Evolutionary conservation across 345 rosid species (phyloP).

Genomic region (Camelina laxa): DNA sequence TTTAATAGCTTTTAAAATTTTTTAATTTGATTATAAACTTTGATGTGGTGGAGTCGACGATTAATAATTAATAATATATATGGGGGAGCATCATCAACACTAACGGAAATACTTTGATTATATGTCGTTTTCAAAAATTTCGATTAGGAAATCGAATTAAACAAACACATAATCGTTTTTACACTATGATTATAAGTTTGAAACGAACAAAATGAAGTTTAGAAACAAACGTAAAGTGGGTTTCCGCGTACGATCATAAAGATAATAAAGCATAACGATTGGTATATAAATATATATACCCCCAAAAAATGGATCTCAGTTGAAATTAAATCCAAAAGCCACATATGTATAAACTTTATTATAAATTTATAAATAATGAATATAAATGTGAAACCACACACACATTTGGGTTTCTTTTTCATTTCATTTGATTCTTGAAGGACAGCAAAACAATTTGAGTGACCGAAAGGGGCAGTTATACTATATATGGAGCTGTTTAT

Average conservation of each 20-base stretch:
- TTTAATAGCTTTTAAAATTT: not conserved
- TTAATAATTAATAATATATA: slow-evolving; percentile 22
- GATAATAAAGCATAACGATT: slow-evolving; percentile 29
- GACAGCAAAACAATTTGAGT: not conserved
- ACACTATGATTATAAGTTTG: slow-evolving; percentile 31
- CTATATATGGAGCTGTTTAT: slow-evolving; percentile 2
- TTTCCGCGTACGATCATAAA: slow-evolving; percentile 33
- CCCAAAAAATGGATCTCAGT: not conserved
- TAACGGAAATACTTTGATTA: slow-evolving; percentile 28
- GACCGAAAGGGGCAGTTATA: slow-evolving; percentile 32
- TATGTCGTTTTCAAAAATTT: slow-evolving; percentile 15
- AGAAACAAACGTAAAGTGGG: slow-evolving; percentile 20
- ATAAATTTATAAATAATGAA: not conserved
- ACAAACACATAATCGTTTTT: slow-evolving; percentile 29
- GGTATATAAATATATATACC: not conserved
- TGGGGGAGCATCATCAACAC: slow-evolving; percentile 52
- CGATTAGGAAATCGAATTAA: slow-evolving; percentile 2
- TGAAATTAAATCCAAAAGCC: slow-evolving; percentile 16
- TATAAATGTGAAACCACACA: slow-evolving; percentile 16
- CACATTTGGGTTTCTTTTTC: not conserved
- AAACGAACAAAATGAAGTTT: slow-evolving; percentile 32
- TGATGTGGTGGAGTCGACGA: slow-evolving; percentile 31
- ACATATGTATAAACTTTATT: not conserved
- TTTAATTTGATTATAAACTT: not conserved
- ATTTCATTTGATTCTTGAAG: not conserved